Evolutionary conservation across 345 rosid species (phyloP).

Genomic region (Lagerstroemia speciosa): DNA sequence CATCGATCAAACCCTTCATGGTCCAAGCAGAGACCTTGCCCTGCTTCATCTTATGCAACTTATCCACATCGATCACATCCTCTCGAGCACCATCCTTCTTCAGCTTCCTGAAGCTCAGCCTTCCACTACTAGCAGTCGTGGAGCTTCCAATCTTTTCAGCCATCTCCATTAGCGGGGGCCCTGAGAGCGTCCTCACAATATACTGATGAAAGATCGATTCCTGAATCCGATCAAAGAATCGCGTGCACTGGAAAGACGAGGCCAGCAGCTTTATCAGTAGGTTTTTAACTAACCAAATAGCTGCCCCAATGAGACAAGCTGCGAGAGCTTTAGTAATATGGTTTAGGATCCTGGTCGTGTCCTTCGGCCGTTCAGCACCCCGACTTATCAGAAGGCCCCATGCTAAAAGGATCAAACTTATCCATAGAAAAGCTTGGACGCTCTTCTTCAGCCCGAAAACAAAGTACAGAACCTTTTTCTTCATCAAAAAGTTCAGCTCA

Average conservation of each 20-base stretch:
- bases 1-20: conserved; percentile 52
- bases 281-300: conserved; percentile 49
- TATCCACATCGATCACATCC: conserved; percentile 55
- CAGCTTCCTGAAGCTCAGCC: conserved; percentile 35
- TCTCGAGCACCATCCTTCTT: conserved; percentile 25
- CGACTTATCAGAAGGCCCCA: conserved; percentile 47
- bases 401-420: conserved; percentile 40
- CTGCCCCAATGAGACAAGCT: conserved; percentile 43
- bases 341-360: conserved; percentile 27
- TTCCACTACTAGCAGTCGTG: conserved; percentile 18
- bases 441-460: conserved; percentile 50
- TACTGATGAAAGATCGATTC: conserved; percentile 70
- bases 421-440: conserved; percentile 50
- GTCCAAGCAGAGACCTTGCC: conserved; percentile 69
- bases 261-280: conserved; percentile 44
- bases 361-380: conserved; percentile 35
- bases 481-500: conserved; percentile 50
- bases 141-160: conserved; percentile 23
- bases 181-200: conserved; percentile 50
- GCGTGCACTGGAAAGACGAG: conserved; percentile 42
- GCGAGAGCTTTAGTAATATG: conserved; percentile 40
- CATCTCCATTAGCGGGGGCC: conserved; percentile 54
- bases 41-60: conserved; percentile 50
- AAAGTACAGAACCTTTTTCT: conserved; percentile 60
- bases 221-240: conserved; percentile 68